Evolutionary conservation across 345 rosid genomes (phyloP).

Genomic region (Pseudoturritis turrita): DNA sequence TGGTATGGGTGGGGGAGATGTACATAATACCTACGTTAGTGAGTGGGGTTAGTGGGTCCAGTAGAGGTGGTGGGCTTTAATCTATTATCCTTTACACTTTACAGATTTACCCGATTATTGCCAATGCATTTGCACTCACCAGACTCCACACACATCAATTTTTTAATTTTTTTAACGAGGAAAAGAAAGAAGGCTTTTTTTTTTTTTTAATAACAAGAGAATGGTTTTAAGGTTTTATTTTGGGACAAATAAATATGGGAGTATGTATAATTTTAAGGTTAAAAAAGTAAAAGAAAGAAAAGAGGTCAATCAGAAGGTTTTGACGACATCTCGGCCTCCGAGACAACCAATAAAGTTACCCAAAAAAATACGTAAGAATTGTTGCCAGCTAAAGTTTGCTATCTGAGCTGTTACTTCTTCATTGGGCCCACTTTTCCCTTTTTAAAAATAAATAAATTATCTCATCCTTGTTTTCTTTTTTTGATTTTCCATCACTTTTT

Average conservation of each 20-base stretch:
- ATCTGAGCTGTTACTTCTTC: constrained; percentile 6
- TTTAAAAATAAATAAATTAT: no score
- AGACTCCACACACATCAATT: neutral
- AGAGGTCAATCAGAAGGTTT: constrained; percentile 8
- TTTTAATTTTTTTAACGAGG: neutral
- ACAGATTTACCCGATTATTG: constrained; percentile 15
- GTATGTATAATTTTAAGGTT: neutral
- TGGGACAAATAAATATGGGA: neutral
- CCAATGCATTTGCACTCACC: constrained; percentile 5
- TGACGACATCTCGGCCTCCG: constrained; percentile 34
- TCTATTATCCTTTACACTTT: neutral
- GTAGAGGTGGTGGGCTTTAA: neutral
- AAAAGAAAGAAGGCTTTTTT: neutral
- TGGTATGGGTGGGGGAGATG: neutral
- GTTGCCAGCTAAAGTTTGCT: constrained; percentile 5
- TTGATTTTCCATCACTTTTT: neutral
- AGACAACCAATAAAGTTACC: constrained; percentile 1
- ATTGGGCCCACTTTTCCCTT: neutral
- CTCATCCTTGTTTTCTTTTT: neutral
- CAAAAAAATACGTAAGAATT: no score
- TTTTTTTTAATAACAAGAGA: neutral
- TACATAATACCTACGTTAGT: neutral
- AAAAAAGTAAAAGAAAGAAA: neutral
- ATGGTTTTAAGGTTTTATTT: neutral
- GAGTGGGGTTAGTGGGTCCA: constrained; percentile 19